Evolutionary conservation across 1,284 basidiomycete species (phyloP), one percentile per base, ranked within the genome.

Genomic region (Polyporus tsugae): DNA sequence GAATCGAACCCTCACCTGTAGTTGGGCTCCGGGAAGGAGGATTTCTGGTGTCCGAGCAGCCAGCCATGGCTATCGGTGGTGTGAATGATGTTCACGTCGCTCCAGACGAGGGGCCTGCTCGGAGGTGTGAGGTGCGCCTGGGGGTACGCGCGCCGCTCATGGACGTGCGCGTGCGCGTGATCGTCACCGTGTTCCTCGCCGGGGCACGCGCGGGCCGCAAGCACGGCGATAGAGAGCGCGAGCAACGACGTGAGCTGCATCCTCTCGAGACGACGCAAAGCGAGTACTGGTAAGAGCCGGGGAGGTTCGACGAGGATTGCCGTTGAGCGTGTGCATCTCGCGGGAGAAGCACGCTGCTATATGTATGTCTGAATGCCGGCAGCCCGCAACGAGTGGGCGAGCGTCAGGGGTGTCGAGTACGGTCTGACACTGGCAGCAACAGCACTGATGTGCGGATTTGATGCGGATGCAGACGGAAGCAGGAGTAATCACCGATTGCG

Each of bases 21-120:
- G 75, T 93, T 91, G 1, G 92, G 92, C 72, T 94, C 92, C 0
- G 92, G 92, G 75, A 86, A 87, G 4, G 85, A 87, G 1, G 79
- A 25, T 74, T 93, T 90, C 72, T 91, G 89, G 80, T 94, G 92
- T 3, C 92, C 92, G 33, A 92, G 84, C 6, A 93, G 81, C 92
- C 92, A 93, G 33, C 92, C 93, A 79, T 95, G 94, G 55, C 87
- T 90, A 77, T 95, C 94, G 0, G 94, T 95, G 29, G 93, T 94
- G 76, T 94, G 92, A 62, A 95, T 83, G 74, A 93, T 68, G 74
- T 95, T 94, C 76, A 95, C 81, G 74, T 95, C 91, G 41, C 91
- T 88, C 92, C 92, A 95, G 62, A 86, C 85, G 42, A 95, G 85
- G 42, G 88, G 86, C 36, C 87, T 83, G 67, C 84, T 83, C 4